Evolutionary conservation across 2,329 filamentous ascomycete species (phyloP), one percentile per base, ranked within the genome.

Genomic region (Diplodia corticola): DNA sequence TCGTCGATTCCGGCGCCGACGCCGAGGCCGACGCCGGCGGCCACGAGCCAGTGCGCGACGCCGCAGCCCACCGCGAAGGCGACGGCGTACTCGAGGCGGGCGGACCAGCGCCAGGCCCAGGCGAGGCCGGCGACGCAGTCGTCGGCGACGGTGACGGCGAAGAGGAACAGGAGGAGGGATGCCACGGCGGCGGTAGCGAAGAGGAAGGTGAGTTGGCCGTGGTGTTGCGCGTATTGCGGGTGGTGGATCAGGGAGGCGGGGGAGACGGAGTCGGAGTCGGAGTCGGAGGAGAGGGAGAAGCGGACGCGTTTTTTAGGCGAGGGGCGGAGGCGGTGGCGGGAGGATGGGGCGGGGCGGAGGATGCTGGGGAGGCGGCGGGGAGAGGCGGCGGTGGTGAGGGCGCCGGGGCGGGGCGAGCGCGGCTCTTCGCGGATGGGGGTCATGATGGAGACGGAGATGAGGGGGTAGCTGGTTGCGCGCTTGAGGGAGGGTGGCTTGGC

Each of bases 1-100:
- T 13, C n/a, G n/a, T n/a, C n/a, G n/a, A n/a, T n/a, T n/a, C n/a
- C n/a, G n/a, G n/a, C n/a, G n/a, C n/a, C n/a, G n/a, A n/a, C n/a
- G n/a, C n/a, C n/a, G n/a, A n/a, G n/a, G n/a, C n/a, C n/a, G n/a
- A n/a, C n/a, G n/a, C n/a, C n/a, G n/a, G n/a, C 22, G 5, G 17
- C 40, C 17, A 49, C 35, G 2, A 40, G n/a, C 40, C 57, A n/a
- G 4, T 33, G 40, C 57, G 57, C 57, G 26, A 61, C 22, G 17
- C 57, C 57, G 17, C 24, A 30, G n/a, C 57, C 57, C 35, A 61
- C 57, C 26, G 30, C 26, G 22, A 61, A 48, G 26, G 57, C 57
- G n/a, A 5, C 26, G 17, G 20, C 57, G 13, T 61, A 61, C 57
- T 48, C 57, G n/a, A n/a, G n/a, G n/a, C 10, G 24, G 3, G 26